Conservation (phyloP, 2,329 filamentous ascomycete genomes). For the Incumbomyces delicatus region DNA sequence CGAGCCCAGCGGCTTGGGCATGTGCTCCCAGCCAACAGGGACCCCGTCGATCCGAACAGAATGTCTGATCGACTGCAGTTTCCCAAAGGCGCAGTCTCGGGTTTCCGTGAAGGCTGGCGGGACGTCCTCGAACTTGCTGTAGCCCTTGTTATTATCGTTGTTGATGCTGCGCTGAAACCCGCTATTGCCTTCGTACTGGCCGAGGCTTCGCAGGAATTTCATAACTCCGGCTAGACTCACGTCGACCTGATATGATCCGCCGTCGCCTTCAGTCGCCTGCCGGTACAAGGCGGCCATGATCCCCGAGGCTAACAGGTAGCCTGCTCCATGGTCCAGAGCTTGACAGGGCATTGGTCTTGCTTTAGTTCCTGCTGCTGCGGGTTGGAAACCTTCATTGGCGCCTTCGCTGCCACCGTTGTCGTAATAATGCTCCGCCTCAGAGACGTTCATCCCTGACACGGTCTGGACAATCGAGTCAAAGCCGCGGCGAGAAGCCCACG, state of each 20-base stretch:
- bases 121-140: conserved; percentile 24
- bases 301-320: conserved; percentile 47
- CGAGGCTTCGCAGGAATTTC: conserved; percentile 48
- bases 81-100: conserved; percentile 37
- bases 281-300: conserved; percentile 44
- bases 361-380: conserved; percentile 29
- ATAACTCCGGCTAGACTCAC: conserved; percentile 47
- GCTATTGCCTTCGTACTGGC: conserved; percentile 36
- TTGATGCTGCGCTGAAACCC: conserved; percentile 34
- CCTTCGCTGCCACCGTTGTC: too few relatives aligned
- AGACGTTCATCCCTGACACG: conserved; percentile 46
- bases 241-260: conserved; percentile 43
- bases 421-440: conserved; percentile 42
- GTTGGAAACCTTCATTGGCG: too few relatives aligned
- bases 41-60: conserved; percentile 39
- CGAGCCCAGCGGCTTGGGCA: conserved; percentile 42
- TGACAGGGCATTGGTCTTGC: conserved; percentile 43
- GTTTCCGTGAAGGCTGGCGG: conserved; percentile 34
- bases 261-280: conserved; percentile 36
- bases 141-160: conserved; percentile 20
- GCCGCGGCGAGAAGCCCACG: conserved; percentile 39
- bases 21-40: conserved; percentile 40
- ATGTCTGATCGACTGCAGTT: conserved; percentile 40
- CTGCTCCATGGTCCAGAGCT: conserved; percentile 47
- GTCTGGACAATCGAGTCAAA: conserved; percentile 50